Evolutionary conservation across 1,284 basidiomycete species (phyloP).

Genomic region (Polyporus tsugae): DNA sequence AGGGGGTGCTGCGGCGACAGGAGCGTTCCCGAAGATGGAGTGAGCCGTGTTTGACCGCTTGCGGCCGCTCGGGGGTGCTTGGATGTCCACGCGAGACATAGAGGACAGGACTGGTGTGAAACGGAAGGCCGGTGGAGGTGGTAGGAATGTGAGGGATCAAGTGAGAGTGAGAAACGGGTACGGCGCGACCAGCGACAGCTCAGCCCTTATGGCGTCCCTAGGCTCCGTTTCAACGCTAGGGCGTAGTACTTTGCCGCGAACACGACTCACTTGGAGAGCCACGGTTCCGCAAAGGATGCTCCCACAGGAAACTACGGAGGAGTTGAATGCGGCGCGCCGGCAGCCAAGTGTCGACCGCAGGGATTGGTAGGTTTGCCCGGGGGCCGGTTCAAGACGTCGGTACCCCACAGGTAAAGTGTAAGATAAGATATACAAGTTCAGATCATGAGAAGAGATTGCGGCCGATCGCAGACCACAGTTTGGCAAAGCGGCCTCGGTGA

Average conservation of each 20-base stretch:
- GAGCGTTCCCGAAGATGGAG: conserved; percentile 57
- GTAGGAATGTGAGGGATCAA: background rate
- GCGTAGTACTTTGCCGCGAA: too few species aligned
- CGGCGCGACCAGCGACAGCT: too few species aligned
- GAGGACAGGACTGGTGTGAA: background rate
- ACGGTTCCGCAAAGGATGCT: too few species aligned
- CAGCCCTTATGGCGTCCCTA: too few species aligned
- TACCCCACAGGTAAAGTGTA: too few species aligned
- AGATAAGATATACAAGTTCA: background rate
- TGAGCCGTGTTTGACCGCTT: conserved; percentile 77
- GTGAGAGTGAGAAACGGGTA: background rate
- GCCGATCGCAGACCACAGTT: background rate
- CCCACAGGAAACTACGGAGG: too few species aligned
- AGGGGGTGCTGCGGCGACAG: conserved; percentile 34
- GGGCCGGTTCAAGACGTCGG: too few species aligned
- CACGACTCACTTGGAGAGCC: too few species aligned
- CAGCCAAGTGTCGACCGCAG: too few species aligned
- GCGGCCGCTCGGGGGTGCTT: conserved; percentile 55
- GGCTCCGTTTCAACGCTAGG: too few species aligned
- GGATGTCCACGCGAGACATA: conserved; percentile 66
- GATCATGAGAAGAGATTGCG: background rate
- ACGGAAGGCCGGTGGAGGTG: background rate
- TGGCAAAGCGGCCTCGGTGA: background rate
- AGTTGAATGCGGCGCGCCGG: too few species aligned
- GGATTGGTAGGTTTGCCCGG: too few species aligned